Conservation (phyloP, 73 alveolate species). For the Uronychia binucleata region DNA sequence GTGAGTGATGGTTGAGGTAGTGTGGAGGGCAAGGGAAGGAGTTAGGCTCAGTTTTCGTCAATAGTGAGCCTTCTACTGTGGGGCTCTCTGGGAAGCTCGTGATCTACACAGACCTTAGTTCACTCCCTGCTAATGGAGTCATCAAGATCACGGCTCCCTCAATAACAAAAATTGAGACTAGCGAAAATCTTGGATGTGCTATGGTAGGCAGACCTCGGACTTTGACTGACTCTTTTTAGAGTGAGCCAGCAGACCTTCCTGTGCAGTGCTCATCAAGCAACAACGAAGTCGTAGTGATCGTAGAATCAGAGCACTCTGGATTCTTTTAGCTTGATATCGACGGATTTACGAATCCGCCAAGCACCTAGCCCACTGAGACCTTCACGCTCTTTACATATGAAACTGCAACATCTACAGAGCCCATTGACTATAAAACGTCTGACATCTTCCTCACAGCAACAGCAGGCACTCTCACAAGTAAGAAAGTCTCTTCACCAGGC, state of each 20-base stretch:
- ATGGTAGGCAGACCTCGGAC: too few relatives aligned
- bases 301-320: background rate
- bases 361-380: constrained; percentile 12
- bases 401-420: background rate
- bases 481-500: background rate
- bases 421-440: background rate
- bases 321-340: constrained; percentile 2
- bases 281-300: background rate
- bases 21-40: too few relatives aligned
- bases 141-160: background rate
- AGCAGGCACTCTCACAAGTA: constrained; percentile 5
- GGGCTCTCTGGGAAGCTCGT: background rate
- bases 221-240: background rate
- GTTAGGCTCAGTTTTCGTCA: constrained; percentile 1
- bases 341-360: constrained; percentile 23
- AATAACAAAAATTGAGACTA: background rate
- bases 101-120: background rate
- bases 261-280: background rate
- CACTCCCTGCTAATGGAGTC: background rate
- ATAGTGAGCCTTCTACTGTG: constrained; percentile 2
- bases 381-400: background rate
- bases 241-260: background rate
- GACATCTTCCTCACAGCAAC: constrained; percentile 23
- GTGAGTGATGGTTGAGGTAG: too few relatives aligned
- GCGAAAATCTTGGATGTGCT: background rate